These are phyloP conservation scores for Cystobasidium tubakii DNA, from an alignment of 768 basidiomycete species.

Conservation along the genomic window DNA sequence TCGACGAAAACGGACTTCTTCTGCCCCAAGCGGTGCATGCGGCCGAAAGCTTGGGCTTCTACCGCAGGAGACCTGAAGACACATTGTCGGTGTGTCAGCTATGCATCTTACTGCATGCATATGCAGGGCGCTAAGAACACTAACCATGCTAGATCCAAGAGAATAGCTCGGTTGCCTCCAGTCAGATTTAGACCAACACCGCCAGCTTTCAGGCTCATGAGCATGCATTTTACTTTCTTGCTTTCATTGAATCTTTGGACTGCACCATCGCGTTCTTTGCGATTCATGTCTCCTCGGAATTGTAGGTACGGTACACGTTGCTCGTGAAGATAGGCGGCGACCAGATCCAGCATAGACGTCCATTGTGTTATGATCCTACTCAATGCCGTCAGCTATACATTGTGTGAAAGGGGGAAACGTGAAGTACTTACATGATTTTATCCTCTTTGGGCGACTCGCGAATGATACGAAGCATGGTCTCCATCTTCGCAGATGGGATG, in stretches of 20 bases:
- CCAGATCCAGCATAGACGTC: background rate
- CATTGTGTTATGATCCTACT: background rate
- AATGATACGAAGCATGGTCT: constrained; percentile 1
- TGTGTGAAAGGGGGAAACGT: too few species aligned
- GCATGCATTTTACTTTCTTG: constrained; percentile 1
- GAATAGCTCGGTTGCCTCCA: constrained; percentile 12
- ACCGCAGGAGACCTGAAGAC: background rate
- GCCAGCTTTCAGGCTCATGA: constrained; percentile 1
- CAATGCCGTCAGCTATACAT: background rate
- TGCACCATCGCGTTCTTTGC: background rate
- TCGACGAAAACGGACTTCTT: constrained; percentile 12
- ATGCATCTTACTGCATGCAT: background rate
- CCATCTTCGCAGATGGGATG: background rate
- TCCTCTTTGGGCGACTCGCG: background rate
- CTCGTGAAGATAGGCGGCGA: background rate
- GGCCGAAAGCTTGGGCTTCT: background rate
- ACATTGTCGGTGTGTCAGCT: background rate
- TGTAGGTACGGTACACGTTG: background rate
- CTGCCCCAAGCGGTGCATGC: background rate
- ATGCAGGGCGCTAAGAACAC: background rate
- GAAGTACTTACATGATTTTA: background rate
- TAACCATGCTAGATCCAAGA: constrained; percentile 21
- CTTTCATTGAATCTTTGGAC: background rate
- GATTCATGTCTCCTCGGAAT: constrained; percentile 11
- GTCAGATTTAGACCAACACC: constrained; percentile 21